Percentiles rank a stretch among this genome's conserved stretches.
These are phyloP conservation scores for Boletus rubroflammeus DNA, from an alignment of 768 basidiomycete genomes.

Conservation along the genomic window DNA sequence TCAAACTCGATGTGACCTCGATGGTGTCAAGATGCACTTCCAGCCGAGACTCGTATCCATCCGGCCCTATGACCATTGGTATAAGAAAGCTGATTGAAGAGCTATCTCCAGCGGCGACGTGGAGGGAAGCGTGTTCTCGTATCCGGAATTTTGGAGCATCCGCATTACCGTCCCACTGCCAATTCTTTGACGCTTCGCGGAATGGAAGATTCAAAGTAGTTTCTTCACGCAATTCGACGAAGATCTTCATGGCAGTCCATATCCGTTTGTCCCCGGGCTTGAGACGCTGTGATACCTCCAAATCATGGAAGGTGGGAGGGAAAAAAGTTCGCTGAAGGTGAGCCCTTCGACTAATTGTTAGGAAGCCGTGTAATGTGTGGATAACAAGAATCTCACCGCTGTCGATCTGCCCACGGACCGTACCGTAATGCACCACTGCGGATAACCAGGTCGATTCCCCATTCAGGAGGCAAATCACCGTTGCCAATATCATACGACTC, in stretches of 20 bases:
- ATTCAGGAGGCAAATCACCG: constrained; percentile 84
- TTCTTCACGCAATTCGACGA: constrained; percentile 74
- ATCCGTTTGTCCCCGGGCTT: constrained; percentile 75
- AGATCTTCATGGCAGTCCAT: constrained; percentile 79
- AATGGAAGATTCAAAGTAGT: constrained; percentile 85
- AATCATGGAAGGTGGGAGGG: constrained; percentile 71
- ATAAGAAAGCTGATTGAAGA: constrained; percentile 84
- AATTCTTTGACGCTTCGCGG: constrained; percentile 92
- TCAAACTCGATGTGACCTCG: constrained; percentile 79
- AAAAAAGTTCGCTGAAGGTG: constrained; percentile 82
- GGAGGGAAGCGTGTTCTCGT: constrained; percentile 69
- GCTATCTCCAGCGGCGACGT: constrained; percentile 68
- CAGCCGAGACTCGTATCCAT: constrained; percentile 76
- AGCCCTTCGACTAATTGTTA: constrained; percentile 39
- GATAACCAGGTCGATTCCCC: constrained; percentile 87
- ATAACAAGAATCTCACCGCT: constrained; percentile 50
- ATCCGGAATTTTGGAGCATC: constrained; percentile 49
- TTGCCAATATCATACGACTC: constrained; percentile 76
- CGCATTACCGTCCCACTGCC: constrained; percentile 80
- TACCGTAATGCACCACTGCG: constrained; percentile 74
- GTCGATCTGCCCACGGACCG: constrained; percentile 96
- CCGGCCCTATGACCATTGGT: constrained; percentile 69
- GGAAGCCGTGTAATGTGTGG: neutral
- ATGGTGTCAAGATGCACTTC: constrained; percentile 81
- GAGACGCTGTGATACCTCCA: constrained; percentile 52